phyloP scores from a whole-genome alignment of 2,329 filamentous ascomycete species.

The Scopulariopsis brevicaulis region DNA sequence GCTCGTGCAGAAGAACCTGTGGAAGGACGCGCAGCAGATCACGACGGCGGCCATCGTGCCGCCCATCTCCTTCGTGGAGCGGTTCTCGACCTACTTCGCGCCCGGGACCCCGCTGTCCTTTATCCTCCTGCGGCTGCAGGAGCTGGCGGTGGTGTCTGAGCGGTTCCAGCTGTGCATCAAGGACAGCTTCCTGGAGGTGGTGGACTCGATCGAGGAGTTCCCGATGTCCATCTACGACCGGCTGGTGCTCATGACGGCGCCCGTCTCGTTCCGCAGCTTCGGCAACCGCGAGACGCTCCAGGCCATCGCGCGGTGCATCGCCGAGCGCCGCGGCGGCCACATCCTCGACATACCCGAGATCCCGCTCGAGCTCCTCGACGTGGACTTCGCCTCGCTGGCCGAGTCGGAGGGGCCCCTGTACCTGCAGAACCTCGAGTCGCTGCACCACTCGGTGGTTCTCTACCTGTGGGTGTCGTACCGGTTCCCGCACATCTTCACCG shows the following conservation, averaged over 20 bases:
- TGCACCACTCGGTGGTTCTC: conserved; percentile 74
- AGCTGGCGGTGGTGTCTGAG: conserved; percentile 51
- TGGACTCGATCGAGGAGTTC: conserved; percentile 64
- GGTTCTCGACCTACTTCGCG: conserved; percentile 74
- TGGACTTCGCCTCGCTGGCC: conserved; percentile 29
- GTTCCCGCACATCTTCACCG: conserved; percentile 69
- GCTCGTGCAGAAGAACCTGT: conserved; percentile 51
- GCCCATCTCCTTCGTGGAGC: conserved; percentile 57
- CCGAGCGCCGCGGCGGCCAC: conserved; percentile 52
- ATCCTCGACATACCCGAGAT: conserved; percentile 62
- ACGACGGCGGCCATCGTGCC: conserved; percentile 63
- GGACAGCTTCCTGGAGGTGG: conserved; percentile 49
- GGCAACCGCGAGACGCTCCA: conserved; percentile 38
- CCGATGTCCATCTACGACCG: conserved; percentile 62
- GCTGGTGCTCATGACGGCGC: conserved; percentile 45
- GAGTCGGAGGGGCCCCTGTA: conserved; percentile 35
- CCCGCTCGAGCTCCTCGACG: conserved; percentile 63
- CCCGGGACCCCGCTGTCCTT: conserved; percentile 72
- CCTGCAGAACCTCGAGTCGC: conserved; percentile 56
- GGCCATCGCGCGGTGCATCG: conserved; percentile 59
- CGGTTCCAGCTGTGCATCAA: conserved; percentile 57
- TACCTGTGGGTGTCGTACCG: conserved; percentile 94
- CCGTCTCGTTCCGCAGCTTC: conserved; percentile 43
- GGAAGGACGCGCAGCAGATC: conserved; percentile 52
- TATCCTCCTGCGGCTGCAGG: conserved; percentile 63